A percentile compares a stretch with the other conserved stretches of the same genome.
Evolutionary conservation across 176 grass and related monocot genomes (phyloP).

Genomic region (Oryza meridionalis): DNA sequence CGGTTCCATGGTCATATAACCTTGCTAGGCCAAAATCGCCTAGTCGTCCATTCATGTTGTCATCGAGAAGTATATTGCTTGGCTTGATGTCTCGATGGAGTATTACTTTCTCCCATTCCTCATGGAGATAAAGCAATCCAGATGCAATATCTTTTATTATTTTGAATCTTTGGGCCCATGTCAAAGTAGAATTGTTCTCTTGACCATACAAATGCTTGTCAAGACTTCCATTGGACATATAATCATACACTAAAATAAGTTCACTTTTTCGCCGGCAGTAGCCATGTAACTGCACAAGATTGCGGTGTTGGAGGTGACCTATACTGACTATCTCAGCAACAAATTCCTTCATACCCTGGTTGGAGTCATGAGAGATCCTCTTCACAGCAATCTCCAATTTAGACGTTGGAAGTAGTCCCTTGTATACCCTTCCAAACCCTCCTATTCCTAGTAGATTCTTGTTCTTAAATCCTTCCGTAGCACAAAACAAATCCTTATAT

Average conservation of each 20-base stretch:
- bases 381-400: slow-evolving; percentile 1
- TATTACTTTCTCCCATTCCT: slow-evolving; percentile 48
- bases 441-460: background rate
- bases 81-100: slow-evolving; percentile 1
- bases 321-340: background rate
- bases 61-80: slow-evolving; percentile 17
- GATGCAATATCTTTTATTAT: slow-evolving; percentile 41
- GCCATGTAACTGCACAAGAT: slow-evolving; percentile 13
- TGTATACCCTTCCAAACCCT: background rate
- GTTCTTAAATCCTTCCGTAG: background rate
- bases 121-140: slow-evolving; percentile 48
- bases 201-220: slow-evolving; percentile 1
- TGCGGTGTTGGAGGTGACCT: slow-evolving; percentile 1
- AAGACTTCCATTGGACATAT: slow-evolving; percentile 14
- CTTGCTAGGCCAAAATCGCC: slow-evolving; percentile 62
- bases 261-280: background rate
- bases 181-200: slow-evolving; percentile 1
- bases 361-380: background rate
- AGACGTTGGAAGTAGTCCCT: background rate
- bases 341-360: slow-evolving; percentile 10
- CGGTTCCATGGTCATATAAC: background rate
- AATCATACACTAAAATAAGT: slow-evolving; percentile 31
- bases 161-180: slow-evolving; percentile 23
- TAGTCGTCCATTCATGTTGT: slow-evolving; percentile 24
- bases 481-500: background rate